Base-by-base conservation (phyloP, 2,329 filamentous ascomycete genomes). In the Myriosclerotinia scirpicola region DNA sequence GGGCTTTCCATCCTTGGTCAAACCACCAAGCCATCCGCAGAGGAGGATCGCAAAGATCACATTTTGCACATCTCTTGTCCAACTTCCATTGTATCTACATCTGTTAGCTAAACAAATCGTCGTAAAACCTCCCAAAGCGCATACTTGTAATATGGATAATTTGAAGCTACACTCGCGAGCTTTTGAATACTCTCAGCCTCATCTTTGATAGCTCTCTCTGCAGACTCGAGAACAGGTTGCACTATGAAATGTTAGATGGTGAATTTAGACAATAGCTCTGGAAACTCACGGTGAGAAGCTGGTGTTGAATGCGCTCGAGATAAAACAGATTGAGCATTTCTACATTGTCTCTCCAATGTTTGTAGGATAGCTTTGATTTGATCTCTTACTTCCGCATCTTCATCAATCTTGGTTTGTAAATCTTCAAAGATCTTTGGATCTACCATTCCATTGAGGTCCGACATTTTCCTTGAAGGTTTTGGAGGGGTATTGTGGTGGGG, bases 71-170 rank as follows among this genome's bases (percentile, higher is more conserved):
- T 91, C 87, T 67, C 92, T 87, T 38, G 87, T 85, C 95, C 95
- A 99, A 77, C 92, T 87, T 66, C 83, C 81, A 79, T 97, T 97
- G 82, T 96, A 89, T 72, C 86, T 88, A 67, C 48, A 36, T 22
- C 12, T 42, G 36, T 72, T 54, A 73, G 68, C 50, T 56, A 30
- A 8, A 46, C 40, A 6, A 40, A 38, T 46, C 26, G 34, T 26
- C 20, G 40, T 11, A 36, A 38, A 42, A 11, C 54, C 26, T 34
- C 30, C 30, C 55, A 38, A 22, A 26, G 40, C 9, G 64, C 79
- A 56, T 76, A 97, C 85, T 97, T 97, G 87, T 98, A 99, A 83
- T 98, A 99, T 0, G 95, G 94, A 75, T 96, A 90, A 77, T 91
- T 85, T 36, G 92, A 93, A 2, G 93, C 92, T 65, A 91, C 85